Conservation (phyloP, 2,329 filamentous ascomycete genomes). For the Teratosphaeria viscida region DNA sequence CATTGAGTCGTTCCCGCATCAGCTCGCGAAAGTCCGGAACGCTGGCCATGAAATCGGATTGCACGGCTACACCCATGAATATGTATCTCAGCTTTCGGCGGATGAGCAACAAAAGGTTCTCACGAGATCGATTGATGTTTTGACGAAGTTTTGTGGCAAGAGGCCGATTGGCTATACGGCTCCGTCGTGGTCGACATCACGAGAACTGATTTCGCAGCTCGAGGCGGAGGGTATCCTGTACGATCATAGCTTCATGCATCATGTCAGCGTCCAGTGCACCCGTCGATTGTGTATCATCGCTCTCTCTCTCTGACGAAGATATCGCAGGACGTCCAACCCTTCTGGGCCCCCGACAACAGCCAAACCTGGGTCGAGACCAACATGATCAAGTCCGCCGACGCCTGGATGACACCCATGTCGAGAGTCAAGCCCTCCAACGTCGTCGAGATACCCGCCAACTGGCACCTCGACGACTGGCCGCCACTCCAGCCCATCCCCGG, state of each 20-base stretch:
- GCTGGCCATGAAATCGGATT: conserved; percentile 32
- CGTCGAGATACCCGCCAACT: conserved; percentile 38
- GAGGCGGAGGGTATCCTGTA: conserved; percentile 35
- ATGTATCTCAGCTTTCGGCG: conserved; percentile 16
- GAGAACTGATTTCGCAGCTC: conserved; percentile 30
- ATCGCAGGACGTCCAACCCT: conserved; percentile 29
- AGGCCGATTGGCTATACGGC: conserved; percentile 35
- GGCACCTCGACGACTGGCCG: conserved; percentile 40
- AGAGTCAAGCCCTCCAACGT: conserved; percentile 23
- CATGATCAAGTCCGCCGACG: conserved; percentile 20
- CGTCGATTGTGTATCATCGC: background rate
- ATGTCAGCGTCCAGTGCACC: conserved; percentile 9
- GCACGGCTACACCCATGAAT: conserved; percentile 32
- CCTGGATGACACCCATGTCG: conserved; percentile 32
- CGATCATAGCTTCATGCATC: conserved; percentile 41
- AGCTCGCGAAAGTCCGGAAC: conserved; percentile 35
- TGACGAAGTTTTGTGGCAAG: conserved; percentile 30
- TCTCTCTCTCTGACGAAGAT: background rate
- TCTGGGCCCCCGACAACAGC: conserved; percentile 17
- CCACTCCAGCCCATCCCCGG: conserved; percentile 29
- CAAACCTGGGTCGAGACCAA: conserved; percentile 25
- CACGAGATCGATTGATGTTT: conserved; percentile 28
- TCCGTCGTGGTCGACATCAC: conserved; percentile 32
- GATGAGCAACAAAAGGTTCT: conserved; percentile 30
- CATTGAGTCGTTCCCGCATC: conserved; percentile 39